Conservation (phyloP, 2,329 filamentous ascomycete genomes). For the Plectosphaerella sp. region DNA sequence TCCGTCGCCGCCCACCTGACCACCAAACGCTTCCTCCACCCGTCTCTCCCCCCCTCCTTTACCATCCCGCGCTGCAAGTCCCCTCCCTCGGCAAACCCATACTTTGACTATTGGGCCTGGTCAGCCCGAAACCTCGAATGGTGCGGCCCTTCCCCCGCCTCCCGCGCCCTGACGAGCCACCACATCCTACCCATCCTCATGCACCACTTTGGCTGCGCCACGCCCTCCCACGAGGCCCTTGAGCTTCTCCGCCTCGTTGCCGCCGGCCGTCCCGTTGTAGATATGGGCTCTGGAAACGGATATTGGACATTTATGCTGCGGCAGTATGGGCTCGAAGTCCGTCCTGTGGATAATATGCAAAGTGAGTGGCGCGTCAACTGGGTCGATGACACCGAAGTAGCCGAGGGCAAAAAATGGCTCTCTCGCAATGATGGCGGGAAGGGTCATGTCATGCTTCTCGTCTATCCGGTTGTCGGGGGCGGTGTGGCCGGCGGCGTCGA, state of each 20-base stretch:
- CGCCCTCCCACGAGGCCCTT: constrained; percentile 63
- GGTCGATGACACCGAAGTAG: constrained; percentile 61
- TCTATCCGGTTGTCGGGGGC: constrained; percentile 67
- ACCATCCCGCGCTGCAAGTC: constrained; percentile 40
- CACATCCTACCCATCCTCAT: constrained; percentile 69
- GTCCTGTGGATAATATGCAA: constrained; percentile 64
- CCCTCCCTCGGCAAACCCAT: constrained; percentile 52
- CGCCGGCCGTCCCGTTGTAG: constrained; percentile 50
- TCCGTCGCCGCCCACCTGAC: constrained; percentile 52
- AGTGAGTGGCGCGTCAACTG: constrained; percentile 66
- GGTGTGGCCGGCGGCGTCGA: constrained; percentile 60
- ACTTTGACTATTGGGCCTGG: constrained; percentile 64
- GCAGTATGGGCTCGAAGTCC: constrained; percentile 42
- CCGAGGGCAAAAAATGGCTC: constrained; percentile 58
- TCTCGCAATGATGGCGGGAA: constrained; percentile 40
- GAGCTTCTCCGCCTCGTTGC: constrained; percentile 54
- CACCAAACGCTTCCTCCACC: constrained; percentile 46
- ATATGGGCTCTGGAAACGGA: constrained; percentile 68
- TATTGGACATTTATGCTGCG: constrained; percentile 74
- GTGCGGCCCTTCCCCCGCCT: constrained; percentile 53
- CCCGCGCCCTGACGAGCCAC: constrained; percentile 54
- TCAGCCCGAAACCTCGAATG: constrained; percentile 60
- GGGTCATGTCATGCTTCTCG: constrained; percentile 60
- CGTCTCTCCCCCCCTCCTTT: constrained; percentile 29
- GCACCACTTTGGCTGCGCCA: constrained; percentile 74